Conservation (phyloP, 2,329 filamentous ascomycete species). For the Fusarium sacchari region DNA sequence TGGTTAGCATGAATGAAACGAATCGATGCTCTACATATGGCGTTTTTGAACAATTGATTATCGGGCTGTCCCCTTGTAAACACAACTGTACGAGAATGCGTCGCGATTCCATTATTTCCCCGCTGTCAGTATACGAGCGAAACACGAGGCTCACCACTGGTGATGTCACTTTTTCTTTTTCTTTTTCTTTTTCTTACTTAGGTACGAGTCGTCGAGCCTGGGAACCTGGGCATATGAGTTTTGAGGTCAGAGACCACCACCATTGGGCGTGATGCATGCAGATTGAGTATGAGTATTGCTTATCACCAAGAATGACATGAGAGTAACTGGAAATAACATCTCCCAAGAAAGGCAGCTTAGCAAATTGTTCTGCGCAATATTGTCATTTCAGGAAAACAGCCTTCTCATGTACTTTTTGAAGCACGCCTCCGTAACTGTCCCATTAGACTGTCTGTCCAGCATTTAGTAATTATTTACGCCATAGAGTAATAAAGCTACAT, state of each 20-base stretch:
- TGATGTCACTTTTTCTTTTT: not conserved
- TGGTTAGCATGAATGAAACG: conserved; percentile 15
- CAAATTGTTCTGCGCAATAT: not conserved
- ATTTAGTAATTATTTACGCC: no score
- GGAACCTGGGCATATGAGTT: not conserved
- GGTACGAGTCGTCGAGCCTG: not conserved
- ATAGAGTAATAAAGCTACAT: not conserved
- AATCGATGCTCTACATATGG: conserved; percentile 7
- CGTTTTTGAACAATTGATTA: conserved; percentile 8
- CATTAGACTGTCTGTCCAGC: not conserved
- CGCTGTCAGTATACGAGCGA: not conserved
- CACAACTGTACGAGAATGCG: conserved; percentile 11
- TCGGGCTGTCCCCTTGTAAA: not conserved
- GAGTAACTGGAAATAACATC: not conserved
- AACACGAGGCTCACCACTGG: not conserved
- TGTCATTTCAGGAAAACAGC: not conserved
- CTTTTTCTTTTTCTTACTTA: not conserved
- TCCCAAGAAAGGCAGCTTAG: not conserved
- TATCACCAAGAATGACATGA: not conserved
- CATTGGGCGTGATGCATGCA: not conserved
- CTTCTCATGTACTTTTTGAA: no score
- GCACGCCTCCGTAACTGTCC: not conserved
- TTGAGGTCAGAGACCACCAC: not conserved
- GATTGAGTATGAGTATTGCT: not conserved
- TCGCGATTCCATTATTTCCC: not conserved